Conservation (phyloP, 805 yeast species). For the Candida coquimbonensis region DNA sequence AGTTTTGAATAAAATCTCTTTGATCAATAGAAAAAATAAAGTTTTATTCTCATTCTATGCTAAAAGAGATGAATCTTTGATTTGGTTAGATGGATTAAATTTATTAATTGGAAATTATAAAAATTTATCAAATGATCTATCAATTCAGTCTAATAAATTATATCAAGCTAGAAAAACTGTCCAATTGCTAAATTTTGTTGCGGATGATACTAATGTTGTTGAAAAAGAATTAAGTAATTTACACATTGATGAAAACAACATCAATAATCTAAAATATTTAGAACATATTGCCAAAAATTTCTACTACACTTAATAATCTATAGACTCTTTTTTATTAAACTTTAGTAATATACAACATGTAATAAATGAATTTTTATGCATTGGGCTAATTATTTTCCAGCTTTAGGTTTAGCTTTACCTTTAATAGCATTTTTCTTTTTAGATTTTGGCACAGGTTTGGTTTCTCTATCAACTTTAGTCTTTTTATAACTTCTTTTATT, state of each 20-base stretch:
- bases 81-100: slow-evolving; percentile 77
- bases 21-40: slow-evolving; percentile 36
- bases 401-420: background rate
- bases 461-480: slow-evolving; percentile 61
- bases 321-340: background rate
- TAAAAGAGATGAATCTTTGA: slow-evolving; percentile 56
- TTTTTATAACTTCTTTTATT: slow-evolving; percentile 60
- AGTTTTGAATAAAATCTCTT: slow-evolving; percentile 48
- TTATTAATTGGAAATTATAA: slow-evolving; percentile 34
- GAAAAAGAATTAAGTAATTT: background rate
- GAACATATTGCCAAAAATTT: slow-evolving; percentile 15
- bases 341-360: background rate
- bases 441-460: slow-evolving; percentile 1
- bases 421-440: slow-evolving; percentile 7
- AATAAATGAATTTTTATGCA: background rate
- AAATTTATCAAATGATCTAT: slow-evolving; percentile 36
- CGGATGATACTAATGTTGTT: background rate
- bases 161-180: slow-evolving; percentile 40
- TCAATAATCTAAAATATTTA: slow-evolving; percentile 8
- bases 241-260: background rate
- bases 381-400: too few species aligned
- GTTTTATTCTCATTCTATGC: slow-evolving; percentile 56
- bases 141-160: slow-evolving; percentile 36
- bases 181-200: slow-evolving; percentile 34
- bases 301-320: slow-evolving; percentile 13